Percentiles rank a stretch among this genome's conserved stretches.
phyloP scores from a whole-genome alignment of 2,329 filamentous ascomycete species.

The Phaeosphaeriaceae sp. region DNA sequence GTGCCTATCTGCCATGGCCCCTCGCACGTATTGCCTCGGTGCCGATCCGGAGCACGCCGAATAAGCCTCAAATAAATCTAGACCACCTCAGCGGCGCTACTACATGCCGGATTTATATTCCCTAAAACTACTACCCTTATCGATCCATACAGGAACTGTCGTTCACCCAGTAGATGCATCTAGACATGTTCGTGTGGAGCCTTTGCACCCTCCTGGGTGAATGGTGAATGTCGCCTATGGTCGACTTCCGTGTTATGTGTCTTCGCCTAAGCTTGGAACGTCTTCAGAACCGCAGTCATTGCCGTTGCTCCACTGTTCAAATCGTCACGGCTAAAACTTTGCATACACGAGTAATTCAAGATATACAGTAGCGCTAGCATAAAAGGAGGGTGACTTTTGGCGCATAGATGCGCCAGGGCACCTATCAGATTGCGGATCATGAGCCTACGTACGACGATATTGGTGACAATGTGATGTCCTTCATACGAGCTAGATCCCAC shows the following conservation, averaged over 20 bases:
- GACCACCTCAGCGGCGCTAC: neutral
- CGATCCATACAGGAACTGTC: neutral
- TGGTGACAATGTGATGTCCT: neutral
- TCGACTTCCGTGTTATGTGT: neutral
- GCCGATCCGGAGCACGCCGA: constrained; percentile 4
- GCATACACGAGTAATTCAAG: constrained; percentile 2
- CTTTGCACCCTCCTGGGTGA: neutral
- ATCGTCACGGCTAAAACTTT: constrained; percentile 5
- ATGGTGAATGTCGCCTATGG: neutral
- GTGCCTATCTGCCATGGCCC: neutral
- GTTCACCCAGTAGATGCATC: constrained; percentile 1
- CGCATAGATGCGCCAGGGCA: no score
- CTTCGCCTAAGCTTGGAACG: neutral
- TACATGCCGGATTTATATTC: neutral
- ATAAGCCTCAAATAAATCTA: neutral
- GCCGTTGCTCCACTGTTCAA: neutral
- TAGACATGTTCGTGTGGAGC: neutral
- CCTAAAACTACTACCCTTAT: neutral
- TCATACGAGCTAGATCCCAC: no score
- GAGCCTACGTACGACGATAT: no score
- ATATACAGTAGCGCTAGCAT: neutral
- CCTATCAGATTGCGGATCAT: no score
- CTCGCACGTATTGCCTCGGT: neutral
- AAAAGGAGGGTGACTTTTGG: no score
- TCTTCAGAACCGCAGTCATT: neutral